Evolutionary conservation across 1,284 basidiomycete species (phyloP).

Genomic region (Inonotus hispidus): DNA sequence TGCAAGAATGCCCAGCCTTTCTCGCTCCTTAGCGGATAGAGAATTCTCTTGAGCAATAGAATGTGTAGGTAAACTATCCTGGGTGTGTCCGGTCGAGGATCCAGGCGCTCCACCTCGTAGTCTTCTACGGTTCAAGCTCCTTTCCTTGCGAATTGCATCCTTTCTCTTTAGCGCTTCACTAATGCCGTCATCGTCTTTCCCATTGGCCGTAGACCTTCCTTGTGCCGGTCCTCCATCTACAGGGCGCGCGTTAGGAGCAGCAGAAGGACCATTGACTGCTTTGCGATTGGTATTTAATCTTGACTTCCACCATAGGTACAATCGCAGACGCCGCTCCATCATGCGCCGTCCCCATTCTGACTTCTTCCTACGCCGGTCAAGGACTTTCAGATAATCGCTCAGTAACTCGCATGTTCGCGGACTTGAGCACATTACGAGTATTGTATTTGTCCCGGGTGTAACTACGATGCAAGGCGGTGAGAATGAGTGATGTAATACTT

Average conservation of each 20-base stretch:
- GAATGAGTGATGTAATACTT: not conserved
- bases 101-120: slow-evolving; percentile 60
- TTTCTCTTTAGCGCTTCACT: slow-evolving; percentile 75
- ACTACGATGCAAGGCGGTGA: slow-evolving; percentile 30
- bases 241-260: slow-evolving; percentile 20
- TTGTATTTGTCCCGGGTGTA: slow-evolving; percentile 64
- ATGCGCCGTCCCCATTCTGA: slow-evolving; percentile 63
- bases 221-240: slow-evolving; percentile 18
- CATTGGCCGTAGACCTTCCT: slow-evolving; percentile 13
- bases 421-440: slow-evolving; percentile 88
- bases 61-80: slow-evolving; percentile 16
- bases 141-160: slow-evolving; percentile 54
- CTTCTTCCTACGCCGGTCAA: slow-evolving; percentile 52
- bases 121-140: slow-evolving; percentile 50
- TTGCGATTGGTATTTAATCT: slow-evolving; percentile 42
- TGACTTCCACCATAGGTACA: slow-evolving; percentile 82
- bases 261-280: slow-evolving; percentile 26
- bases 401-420: slow-evolving; percentile 70
- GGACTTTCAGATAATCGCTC: slow-evolving; percentile 70
- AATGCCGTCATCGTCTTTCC: slow-evolving; percentile 24
- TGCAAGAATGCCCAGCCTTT: slow-evolving; percentile 27
- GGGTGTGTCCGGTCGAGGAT: slow-evolving; percentile 22
- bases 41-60: slow-evolving; percentile 14
- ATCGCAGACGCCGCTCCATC: slow-evolving; percentile 71
- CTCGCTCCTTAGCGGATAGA: slow-evolving; percentile 18